phyloP scores from a whole-genome alignment of 78 protist genomes.

The Dictyostelium discoideum region DNA sequence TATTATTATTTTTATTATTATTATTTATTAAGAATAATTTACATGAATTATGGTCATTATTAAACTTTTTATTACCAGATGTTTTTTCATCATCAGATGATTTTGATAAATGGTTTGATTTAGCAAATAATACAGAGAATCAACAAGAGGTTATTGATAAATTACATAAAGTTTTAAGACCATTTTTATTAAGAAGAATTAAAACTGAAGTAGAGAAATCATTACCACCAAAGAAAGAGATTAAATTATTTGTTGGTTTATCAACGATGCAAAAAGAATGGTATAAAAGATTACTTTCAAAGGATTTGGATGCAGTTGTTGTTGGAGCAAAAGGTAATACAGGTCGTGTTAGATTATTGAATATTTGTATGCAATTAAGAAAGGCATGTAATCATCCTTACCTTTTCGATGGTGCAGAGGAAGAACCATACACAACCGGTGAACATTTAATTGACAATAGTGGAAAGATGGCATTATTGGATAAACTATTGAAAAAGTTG shows the following conservation, averaged over 20 bases:
- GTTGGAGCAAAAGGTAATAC: slow-evolving; percentile 55
- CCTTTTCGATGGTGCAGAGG: slow-evolving; percentile 97
- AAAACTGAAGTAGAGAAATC: slow-evolving; percentile 96
- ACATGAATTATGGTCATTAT: slow-evolving; percentile 99
- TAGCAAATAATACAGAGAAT: slow-evolving; percentile 42
- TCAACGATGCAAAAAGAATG: slow-evolving; percentile 84
- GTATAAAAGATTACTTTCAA: slow-evolving; percentile 82
- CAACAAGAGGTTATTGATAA: slow-evolving; percentile 80
- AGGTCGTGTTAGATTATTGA: slow-evolving; percentile 81
- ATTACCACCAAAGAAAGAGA: slow-evolving; percentile 98
- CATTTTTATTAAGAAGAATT: slow-evolving; percentile 95
- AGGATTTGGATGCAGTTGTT: slow-evolving; percentile 72
- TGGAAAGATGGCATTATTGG: slow-evolving; percentile 97
- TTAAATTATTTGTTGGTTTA: slow-evolving; percentile 87
- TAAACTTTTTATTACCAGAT: slow-evolving; percentile 98
- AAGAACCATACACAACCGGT: slow-evolving; percentile 49
- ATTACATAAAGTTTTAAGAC: slow-evolving; percentile 88
- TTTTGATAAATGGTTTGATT: slow-evolving; percentile 96
- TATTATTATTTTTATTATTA: too few species aligned
- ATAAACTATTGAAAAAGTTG: slow-evolving; percentile 89
- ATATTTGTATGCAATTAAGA: slow-evolving; percentile 97
- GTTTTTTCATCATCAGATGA: slow-evolving; percentile 90
- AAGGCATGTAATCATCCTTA: slow-evolving; percentile 98
- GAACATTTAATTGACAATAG: slow-evolving; percentile 69
- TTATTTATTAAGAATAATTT: slow-evolving; percentile 95